Evolutionary conservation across 306 rosid genomes (phyloP), one percentile per base, ranked within the genome.

Genomic region (Chamaecrista fasciculata): DNA sequence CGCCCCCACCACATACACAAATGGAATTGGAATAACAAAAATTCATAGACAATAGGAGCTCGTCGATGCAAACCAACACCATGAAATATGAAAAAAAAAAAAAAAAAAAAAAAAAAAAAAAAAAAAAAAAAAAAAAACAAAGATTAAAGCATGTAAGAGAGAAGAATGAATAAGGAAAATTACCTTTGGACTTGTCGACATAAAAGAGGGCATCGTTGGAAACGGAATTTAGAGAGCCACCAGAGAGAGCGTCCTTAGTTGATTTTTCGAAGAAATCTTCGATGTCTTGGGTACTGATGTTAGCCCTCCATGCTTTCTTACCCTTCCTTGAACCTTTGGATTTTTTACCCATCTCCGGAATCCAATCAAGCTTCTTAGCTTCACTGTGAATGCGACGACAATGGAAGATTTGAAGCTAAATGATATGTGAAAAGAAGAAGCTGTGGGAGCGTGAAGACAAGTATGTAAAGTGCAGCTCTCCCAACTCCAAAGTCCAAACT

Each of bases 231-330:
- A 86, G 86, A 20, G 89, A 66, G 69, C 91, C 94, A 5, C 96
- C 96, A 47, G 91, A 78, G 63, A 81, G 94, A 65, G 96, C 96
- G 50, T 89, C 94, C 68, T 82, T 89, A 0, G 94, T 91, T 1
- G 97, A 80, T 68, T 86, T 78, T 79, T 91, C 94, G 36, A 58
- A 87, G 81, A 81, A 86, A 51, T 85, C 87, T 33, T 89, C 85
- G 5, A 91, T 83, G 83, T 89, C 96, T n/a, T 74, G 80, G 0
- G 93, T 86, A 76, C 98, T 87, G 26, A 92, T 92, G 80, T 92
- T 92, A 15, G 92, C 85, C 53, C 92, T 82, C 95, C 96, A 89
- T 21, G 92, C 91, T 79, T 92, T 92, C 84, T 87, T 89, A 26
- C 91, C 96, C 89, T 91, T 91, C 80, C 94, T 75, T 3, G 96